phyloP scores from a whole-genome alignment of 106 monocot species.

The Apostasia shenzhenica region DNA sequence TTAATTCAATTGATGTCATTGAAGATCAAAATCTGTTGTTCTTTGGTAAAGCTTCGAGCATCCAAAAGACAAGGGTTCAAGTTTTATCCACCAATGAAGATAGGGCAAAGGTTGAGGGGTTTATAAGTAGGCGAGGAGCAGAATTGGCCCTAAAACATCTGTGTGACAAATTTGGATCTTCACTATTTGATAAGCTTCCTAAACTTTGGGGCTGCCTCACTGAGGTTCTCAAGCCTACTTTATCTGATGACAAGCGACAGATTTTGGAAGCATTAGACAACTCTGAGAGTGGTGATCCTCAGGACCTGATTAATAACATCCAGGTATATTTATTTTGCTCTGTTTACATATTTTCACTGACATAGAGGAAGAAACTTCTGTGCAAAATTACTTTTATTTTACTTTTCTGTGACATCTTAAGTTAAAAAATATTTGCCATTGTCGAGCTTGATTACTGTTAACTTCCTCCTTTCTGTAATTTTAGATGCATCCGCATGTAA shows the following conservation, averaged over 20 bases:
- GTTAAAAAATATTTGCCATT: too few relatives aligned
- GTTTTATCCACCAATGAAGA: constrained; percentile 47
- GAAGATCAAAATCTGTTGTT: constrained; percentile 73
- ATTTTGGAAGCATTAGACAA: constrained; percentile 29
- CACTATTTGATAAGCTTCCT: constrained; percentile 82
- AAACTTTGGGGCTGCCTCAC: constrained; percentile 94
- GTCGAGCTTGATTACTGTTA: too few relatives aligned
- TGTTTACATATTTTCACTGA: neutral
- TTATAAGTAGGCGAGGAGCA: constrained; percentile 86
- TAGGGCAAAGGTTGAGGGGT: constrained; percentile 76
- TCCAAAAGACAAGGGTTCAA: constrained; percentile 47
- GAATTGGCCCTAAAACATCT: constrained; percentile 78
- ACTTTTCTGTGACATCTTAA: too few relatives aligned
- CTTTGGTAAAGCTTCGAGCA: constrained; percentile 27
- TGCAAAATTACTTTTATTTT: neutral
- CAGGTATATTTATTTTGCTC: constrained; percentile 43
- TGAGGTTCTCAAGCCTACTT: constrained; percentile 58
- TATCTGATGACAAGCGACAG: constrained; percentile 20
- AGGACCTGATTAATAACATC: constrained; percentile 81
- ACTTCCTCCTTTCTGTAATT: too few relatives aligned
- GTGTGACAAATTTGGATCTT: constrained; percentile 67
- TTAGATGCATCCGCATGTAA: too few relatives aligned
- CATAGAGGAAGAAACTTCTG: neutral
- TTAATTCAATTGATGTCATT: constrained; percentile 68
- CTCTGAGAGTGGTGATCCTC: constrained; percentile 46